phyloP scores from a whole-genome alignment of 352 stramenopile genomes.

The Phytopythium vexans region DNA sequence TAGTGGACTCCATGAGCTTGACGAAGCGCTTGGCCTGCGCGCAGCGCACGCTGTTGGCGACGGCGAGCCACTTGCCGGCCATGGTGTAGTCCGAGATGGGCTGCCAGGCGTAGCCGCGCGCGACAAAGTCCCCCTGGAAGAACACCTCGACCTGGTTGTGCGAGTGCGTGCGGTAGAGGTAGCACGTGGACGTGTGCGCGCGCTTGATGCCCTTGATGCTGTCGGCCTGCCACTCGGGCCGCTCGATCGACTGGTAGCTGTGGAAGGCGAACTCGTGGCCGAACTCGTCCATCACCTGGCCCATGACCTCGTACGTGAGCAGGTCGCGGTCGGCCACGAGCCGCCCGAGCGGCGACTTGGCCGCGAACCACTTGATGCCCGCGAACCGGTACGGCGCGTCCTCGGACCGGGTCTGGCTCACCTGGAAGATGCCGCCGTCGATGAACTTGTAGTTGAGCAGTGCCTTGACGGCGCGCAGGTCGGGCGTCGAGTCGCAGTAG shows the following conservation, averaged over 20 bases:
- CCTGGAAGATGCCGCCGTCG: slow-evolving; percentile 27
- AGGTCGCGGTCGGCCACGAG: slow-evolving; percentile 26
- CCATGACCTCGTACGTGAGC: slow-evolving; percentile 38
- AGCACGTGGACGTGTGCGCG: slow-evolving; percentile 25
- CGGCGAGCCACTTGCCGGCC: slow-evolving; percentile 32
- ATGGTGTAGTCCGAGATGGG: slow-evolving; percentile 33
- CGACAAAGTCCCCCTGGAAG: slow-evolving; percentile 29
- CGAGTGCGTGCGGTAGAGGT: slow-evolving; percentile 23
- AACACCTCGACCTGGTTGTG: slow-evolving; percentile 25
- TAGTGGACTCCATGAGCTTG: slow-evolving; percentile 18
- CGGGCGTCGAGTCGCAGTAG: slow-evolving; percentile 31
- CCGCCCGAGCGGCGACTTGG: slow-evolving; percentile 17
- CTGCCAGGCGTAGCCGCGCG: slow-evolving; percentile 22
- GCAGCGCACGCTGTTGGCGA: slow-evolving; percentile 21
- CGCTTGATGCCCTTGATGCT: slow-evolving; percentile 31
- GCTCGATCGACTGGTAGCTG: slow-evolving; percentile 34
- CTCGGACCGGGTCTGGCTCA: slow-evolving; percentile 20
- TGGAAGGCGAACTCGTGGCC: slow-evolving; percentile 35
- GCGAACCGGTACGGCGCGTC: slow-evolving; percentile 24
- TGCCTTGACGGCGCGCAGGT: slow-evolving; percentile 25
- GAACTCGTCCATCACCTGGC: slow-evolving; percentile 25
- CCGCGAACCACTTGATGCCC: slow-evolving; percentile 38
- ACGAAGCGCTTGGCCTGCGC: slow-evolving; percentile 23
- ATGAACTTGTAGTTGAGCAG: slow-evolving; percentile 34
- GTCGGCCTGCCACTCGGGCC: slow-evolving; percentile 33